phyloP scores from a whole-genome alignment of 169 alveolate species.

The Amoebophrya sp. region DNA sequence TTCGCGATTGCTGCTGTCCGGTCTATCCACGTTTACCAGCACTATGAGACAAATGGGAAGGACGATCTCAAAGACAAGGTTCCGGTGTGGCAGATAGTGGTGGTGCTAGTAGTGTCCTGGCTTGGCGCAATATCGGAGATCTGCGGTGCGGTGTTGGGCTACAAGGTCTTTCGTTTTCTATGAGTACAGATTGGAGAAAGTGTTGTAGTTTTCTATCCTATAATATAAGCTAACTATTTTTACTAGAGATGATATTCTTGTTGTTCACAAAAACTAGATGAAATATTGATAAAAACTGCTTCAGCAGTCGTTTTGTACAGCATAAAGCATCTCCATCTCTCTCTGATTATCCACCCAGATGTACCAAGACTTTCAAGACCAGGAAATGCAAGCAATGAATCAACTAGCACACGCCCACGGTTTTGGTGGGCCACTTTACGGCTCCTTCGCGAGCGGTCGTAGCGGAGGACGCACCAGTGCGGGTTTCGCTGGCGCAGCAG shows the following conservation, averaged over 20 bases:
- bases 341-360: no score
- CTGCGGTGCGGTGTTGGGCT: not conserved
- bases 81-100: not conserved
- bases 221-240: not conserved
- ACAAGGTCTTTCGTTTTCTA: not conserved
- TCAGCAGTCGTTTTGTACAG: not conserved
- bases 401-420: not conserved
- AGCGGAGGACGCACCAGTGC: no score
- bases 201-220: no score
- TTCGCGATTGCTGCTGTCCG: constrained; percentile 5
- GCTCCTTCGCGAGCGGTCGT: no score
- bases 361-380: constrained; percentile 11
- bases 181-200: no score
- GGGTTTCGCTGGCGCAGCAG: no score
- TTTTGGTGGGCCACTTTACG: not conserved
- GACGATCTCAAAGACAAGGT: no score
- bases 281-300: not conserved
- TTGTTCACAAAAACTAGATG: not conserved
- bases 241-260: not conserved
- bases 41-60: not conserved
- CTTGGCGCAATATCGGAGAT: constrained; percentile 2
- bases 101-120: not conserved
- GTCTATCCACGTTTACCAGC: not conserved
- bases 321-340: not conserved
- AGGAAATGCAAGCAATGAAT: not conserved